Base-by-base conservation (phyloP, 139 green algal species). In the Spirogloea muscicola region DNA sequence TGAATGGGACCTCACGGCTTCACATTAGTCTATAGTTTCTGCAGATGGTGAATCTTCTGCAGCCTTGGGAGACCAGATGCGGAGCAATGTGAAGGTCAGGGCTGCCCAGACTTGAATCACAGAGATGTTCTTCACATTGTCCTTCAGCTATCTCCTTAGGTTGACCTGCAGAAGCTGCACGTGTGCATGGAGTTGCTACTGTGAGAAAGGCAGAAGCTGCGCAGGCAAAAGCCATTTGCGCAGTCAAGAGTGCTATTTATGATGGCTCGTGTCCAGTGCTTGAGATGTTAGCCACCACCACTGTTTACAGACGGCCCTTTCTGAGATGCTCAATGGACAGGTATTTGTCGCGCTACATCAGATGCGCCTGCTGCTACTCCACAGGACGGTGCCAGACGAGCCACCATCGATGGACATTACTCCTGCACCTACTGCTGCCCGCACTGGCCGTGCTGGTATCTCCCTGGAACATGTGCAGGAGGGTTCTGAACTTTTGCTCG, bases 301-400 rank as follows among this genome's bases (percentile, higher is more conserved):
- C n/a, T n/a, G n/a, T n/a, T n/a, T n/a, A n/a, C n/a, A n/a, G n/a
- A n/a, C n/a, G n/a, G n/a, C n/a, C n/a, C n/a, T n/a, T n/a, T n/a
- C n/a, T n/a, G n/a, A n/a, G n/a, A n/a, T n/a, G n/a, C n/a, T n/a
- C n/a, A n/a, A n/a, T n/a, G n/a, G n/a, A 5, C 63, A 79, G 69
- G 74, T 80, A 27, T 83, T 84, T 58, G 76, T 84, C 7, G 76
- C 76, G 0, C 2, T 84, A 37, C 42, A 70, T 38, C 76, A 79
- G 62, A 31, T 84, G 18, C 31, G 60, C 21, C 31, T 25, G 36
- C n/a, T 74, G 3, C 51, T 84, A 3, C n/a, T 49, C 5, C 43
- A 41, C 13, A 39, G 67, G 4, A 33, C 75, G 10, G 7, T 84
- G 41, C 72, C 76, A 40, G 46, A 81, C 27, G 34, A 1, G 10